Evolutionary conservation across 768 basidiomycete species (phyloP).

Genomic region (Leccinum ochraceum): DNA sequence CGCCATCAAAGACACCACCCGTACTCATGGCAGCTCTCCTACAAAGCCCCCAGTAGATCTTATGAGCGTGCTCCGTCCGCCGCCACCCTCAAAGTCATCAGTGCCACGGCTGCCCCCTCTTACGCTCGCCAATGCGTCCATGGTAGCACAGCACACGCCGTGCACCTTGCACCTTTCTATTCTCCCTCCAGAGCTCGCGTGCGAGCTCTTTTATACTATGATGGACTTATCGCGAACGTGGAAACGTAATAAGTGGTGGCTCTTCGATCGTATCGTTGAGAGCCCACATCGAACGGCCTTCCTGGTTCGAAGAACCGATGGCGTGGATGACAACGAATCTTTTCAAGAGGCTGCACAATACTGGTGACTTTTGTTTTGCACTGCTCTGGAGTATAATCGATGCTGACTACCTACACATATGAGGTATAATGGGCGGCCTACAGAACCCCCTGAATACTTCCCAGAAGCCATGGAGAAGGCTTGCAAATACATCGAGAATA

Average conservation of each 20-base stretch:
- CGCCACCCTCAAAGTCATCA: slow-evolving; percentile 39
- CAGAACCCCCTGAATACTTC: slow-evolving; percentile 56
- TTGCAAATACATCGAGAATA: slow-evolving; percentile 63
- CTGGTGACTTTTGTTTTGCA: slow-evolving; percentile 48
- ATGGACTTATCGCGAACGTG: slow-evolving; percentile 58
- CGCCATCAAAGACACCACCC: slow-evolving; percentile 22
- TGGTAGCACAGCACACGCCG: slow-evolving; percentile 70
- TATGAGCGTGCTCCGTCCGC: slow-evolving; percentile 56
- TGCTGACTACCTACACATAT: slow-evolving; percentile 9
- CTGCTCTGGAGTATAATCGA: neutral
- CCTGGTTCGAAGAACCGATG: slow-evolving; percentile 57
- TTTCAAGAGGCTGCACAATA: slow-evolving; percentile 77
- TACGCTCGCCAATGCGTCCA: slow-evolving; percentile 56
- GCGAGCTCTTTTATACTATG: slow-evolving; percentile 73
- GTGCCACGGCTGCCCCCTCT: slow-evolving; percentile 54
- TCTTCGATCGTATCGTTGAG: slow-evolving; percentile 79
- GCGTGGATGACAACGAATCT: slow-evolving; percentile 43
- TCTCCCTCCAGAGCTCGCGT: slow-evolving; percentile 76
- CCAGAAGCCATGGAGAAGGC: slow-evolving; percentile 77
- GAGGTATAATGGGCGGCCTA: slow-evolving; percentile 80
- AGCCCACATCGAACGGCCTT: slow-evolving; percentile 84
- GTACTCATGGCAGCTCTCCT: slow-evolving; percentile 15
- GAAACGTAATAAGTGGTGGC: slow-evolving; percentile 82
- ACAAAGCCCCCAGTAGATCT: slow-evolving; percentile 45
- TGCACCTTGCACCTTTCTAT: slow-evolving; percentile 72